phyloP scores from a whole-genome alignment of 1,284 basidiomycete genomes.

The Puccinia triticina region DNA sequence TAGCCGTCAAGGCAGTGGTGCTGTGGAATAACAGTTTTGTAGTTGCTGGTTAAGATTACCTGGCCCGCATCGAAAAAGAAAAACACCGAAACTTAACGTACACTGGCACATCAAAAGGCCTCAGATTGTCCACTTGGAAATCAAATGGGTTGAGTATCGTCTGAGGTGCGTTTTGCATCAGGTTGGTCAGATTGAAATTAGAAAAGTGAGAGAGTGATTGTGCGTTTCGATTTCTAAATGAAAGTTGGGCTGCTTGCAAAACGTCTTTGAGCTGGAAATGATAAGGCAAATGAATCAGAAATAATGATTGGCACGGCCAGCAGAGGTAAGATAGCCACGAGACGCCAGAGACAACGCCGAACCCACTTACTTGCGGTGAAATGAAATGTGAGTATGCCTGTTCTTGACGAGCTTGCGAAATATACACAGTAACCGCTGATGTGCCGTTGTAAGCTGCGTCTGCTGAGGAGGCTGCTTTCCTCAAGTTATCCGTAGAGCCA shows the following conservation, averaged over 20 bases:
- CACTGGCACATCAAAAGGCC: slow-evolving; percentile 49
- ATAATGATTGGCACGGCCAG: neutral
- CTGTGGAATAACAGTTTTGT: neutral
- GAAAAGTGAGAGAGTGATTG: slow-evolving; percentile 9
- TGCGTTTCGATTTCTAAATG: slow-evolving; percentile 16
- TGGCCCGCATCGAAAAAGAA: neutral
- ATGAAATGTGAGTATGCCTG: slow-evolving; percentile 28
- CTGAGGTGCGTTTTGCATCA: slow-evolving; percentile 38
- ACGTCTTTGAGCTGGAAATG: neutral
- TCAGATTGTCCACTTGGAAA: slow-evolving; percentile 31
- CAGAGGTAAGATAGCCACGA: neutral
- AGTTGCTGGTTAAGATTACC: neutral
- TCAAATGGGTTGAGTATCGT: slow-evolving; percentile 38
- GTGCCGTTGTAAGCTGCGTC: slow-evolving; percentile 34
- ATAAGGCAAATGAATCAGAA: neutral
- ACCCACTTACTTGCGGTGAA: slow-evolving; percentile 31
- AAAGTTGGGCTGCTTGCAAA: slow-evolving; percentile 18
- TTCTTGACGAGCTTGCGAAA: slow-evolving; percentile 34
- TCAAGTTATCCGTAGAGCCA: slow-evolving; percentile 23
- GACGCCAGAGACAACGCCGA: neutral
- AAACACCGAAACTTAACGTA: neutral
- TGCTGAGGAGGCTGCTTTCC: slow-evolving; percentile 12
- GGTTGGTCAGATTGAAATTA: neutral
- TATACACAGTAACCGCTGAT: slow-evolving; percentile 28
- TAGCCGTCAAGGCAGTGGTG: slow-evolving; percentile 23